These are phyloP conservation scores for Anacardium occidentale DNA, from an alignment of 345 rosid species.

Conservation along the genomic window DNA sequence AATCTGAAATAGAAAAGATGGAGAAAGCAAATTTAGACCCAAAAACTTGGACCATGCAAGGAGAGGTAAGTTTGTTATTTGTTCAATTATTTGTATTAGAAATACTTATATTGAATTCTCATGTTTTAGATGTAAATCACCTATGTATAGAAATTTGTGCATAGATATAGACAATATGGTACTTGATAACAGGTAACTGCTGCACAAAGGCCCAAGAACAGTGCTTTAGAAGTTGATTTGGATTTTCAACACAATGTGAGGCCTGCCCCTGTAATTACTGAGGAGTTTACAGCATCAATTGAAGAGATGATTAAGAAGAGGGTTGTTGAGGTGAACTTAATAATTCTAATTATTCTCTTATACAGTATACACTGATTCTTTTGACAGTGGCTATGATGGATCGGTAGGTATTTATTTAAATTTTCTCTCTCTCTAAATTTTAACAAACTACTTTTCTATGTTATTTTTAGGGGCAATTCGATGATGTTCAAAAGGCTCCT, in stretches of 20 bases:
- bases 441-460: conserved; percentile 12
- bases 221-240: conserved; percentile 93
- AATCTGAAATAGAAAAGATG: conserved; percentile 71
- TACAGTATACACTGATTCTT: background rate
- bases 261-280: conserved; percentile 93
- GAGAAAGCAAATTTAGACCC: conserved; percentile 86
- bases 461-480: conserved; percentile 59
- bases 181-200: conserved; percentile 66
- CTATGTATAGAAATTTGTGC: background rate
- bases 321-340: conserved; percentile 57
- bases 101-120: background rate
- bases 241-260: conserved; percentile 94
- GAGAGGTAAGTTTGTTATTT: conserved; percentile 64
- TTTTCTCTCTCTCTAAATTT: background rate
- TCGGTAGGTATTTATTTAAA: background rate
- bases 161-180: background rate
- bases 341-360: background rate
- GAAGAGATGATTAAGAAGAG: conserved; percentile 84
- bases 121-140: background rate
- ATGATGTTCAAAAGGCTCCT: conserved; percentile 61
- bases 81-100: background rate
- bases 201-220: conserved; percentile 80
- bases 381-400: background rate
- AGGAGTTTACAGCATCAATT: conserved; percentile 82
- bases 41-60: conserved; percentile 93